phyloP scores from a whole-genome alignment of 352 stramenopile species.

The Saprolegnia parasitica region DNA sequence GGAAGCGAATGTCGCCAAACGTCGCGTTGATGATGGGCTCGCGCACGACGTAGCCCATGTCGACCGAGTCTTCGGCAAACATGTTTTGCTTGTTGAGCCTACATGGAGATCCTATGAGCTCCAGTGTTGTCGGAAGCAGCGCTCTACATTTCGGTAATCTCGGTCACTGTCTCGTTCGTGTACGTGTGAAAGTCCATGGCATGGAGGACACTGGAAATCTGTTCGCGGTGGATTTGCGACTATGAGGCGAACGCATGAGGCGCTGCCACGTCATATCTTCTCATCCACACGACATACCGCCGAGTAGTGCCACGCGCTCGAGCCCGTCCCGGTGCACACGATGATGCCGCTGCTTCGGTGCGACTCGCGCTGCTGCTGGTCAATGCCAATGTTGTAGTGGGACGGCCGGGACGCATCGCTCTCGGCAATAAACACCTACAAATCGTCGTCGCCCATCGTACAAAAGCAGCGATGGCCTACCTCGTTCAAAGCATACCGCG shows the following conservation, averaged over 20 bases:
- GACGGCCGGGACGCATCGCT: slow-evolving; percentile 77
- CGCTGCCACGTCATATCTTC: not conserved
- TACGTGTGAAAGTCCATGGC: slow-evolving; percentile 79
- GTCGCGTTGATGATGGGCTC: slow-evolving; percentile 88
- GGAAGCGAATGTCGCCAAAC: slow-evolving; percentile 85
- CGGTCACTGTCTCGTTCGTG: slow-evolving; percentile 83
- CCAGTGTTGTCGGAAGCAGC: slow-evolving; percentile 25
- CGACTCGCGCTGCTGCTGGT: slow-evolving; percentile 83
- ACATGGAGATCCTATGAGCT: not conserved
- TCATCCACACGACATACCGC: slow-evolving; percentile 47
- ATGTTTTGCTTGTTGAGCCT: slow-evolving; percentile 86
- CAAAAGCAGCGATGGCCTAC: slow-evolving; percentile 9
- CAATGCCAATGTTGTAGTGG: slow-evolving; percentile 85
- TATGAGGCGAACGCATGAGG: slow-evolving; percentile 30
- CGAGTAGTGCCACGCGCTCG: slow-evolving; percentile 82
- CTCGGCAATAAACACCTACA: slow-evolving; percentile 79
- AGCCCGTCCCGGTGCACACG: slow-evolving; percentile 83
- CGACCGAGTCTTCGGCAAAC: slow-evolving; percentile 72
- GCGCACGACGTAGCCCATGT: slow-evolving; percentile 83
- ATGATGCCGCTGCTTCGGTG: slow-evolving; percentile 86
- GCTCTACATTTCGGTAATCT: slow-evolving; percentile 84
- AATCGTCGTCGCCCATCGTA: not conserved
- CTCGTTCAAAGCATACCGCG: slow-evolving; percentile 82
- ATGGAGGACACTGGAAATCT: slow-evolving; percentile 76
- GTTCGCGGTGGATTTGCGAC: slow-evolving; percentile 82